Evolutionary conservation across 768 basidiomycete species (phyloP).

Genomic region (Rubroboletus pulcherrimus): DNA sequence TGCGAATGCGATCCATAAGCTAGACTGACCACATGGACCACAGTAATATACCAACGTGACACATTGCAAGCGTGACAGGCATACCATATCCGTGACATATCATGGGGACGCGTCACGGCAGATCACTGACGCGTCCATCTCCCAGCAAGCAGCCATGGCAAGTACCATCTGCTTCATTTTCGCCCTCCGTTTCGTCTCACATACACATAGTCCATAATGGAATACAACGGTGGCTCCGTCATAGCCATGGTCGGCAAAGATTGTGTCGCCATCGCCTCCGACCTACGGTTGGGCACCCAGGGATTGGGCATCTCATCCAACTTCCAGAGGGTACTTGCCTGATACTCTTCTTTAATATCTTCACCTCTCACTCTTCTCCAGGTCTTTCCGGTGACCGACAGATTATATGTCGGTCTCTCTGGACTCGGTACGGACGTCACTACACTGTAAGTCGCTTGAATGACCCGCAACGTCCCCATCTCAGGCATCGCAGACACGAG

Average conservation of each 20-base stretch:
- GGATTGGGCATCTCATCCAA: slow-evolving; percentile 83
- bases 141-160: slow-evolving; percentile 18
- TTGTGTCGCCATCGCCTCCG: slow-evolving; percentile 97
- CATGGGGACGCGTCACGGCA: slow-evolving; percentile 20
- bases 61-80: slow-evolving; percentile 1
- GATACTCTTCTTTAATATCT: slow-evolving; percentile 12
- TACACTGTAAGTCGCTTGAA: slow-evolving; percentile 62
- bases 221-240: slow-evolving; percentile 95
- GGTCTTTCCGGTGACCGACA: slow-evolving; percentile 94
- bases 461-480: neutral
- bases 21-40: neutral
- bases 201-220: slow-evolving; percentile 73
- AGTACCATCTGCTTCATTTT: slow-evolving; percentile 4
- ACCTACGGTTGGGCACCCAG: slow-evolving; percentile 87
- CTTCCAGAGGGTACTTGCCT: slow-evolving; percentile 80
- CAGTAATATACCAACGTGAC: neutral
- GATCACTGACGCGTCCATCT: slow-evolving; percentile 23
- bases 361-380: slow-evolving; percentile 29
- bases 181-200: slow-evolving; percentile 2
- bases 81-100: slow-evolving; percentile 7
- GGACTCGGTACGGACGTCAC: slow-evolving; percentile 92
- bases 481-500: slow-evolving; percentile 59
- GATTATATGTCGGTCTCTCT: slow-evolving; percentile 86
- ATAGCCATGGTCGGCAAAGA: slow-evolving; percentile 99
- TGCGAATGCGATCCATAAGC: slow-evolving; percentile 10